Evolutionary conservation across 2,329 filamentous ascomycete genomes (phyloP).

Genomic region (Colletotrichum salicis): DNA sequence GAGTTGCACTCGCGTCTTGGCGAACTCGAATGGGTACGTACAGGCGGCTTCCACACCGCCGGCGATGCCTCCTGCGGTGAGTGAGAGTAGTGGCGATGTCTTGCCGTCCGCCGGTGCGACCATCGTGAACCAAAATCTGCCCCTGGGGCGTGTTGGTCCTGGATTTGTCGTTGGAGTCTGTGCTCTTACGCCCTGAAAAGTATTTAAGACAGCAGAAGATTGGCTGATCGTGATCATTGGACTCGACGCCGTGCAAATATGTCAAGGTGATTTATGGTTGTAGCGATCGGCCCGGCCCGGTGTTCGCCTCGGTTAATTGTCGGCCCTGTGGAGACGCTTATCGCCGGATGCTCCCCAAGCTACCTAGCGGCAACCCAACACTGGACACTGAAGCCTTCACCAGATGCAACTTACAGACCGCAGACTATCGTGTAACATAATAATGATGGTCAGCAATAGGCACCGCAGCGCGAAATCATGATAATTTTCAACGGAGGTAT

Average conservation of each 20-base stretch:
- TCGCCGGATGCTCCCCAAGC: neutral
- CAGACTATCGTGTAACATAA: neutral
- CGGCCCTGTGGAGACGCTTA: neutral
- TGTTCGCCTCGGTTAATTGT: neutral
- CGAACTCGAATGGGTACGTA: constrained; percentile 27
- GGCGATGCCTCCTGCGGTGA: constrained; percentile 18
- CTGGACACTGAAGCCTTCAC: neutral
- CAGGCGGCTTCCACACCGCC: constrained; percentile 25
- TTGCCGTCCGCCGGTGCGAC: constrained; percentile 18
- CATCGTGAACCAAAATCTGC: neutral
- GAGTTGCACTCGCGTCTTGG: constrained; percentile 25
- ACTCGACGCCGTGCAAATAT: neutral
- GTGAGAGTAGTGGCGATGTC: constrained; percentile 17
- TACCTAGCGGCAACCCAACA: neutral
- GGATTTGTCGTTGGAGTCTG: neutral
- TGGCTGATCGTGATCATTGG: neutral
- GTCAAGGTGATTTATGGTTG: neutral
- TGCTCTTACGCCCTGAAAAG: accelerated
- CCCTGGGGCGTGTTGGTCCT: no score
- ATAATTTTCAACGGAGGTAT: no score
- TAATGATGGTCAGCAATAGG: no score
- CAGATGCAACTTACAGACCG: neutral
- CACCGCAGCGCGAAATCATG: no score
- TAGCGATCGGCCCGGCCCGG: no score
- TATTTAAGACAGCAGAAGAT: neutral